Base-by-base conservation (phyloP, 2,329 filamentous ascomycete genomes). In the Monilinia polystroma region DNA sequence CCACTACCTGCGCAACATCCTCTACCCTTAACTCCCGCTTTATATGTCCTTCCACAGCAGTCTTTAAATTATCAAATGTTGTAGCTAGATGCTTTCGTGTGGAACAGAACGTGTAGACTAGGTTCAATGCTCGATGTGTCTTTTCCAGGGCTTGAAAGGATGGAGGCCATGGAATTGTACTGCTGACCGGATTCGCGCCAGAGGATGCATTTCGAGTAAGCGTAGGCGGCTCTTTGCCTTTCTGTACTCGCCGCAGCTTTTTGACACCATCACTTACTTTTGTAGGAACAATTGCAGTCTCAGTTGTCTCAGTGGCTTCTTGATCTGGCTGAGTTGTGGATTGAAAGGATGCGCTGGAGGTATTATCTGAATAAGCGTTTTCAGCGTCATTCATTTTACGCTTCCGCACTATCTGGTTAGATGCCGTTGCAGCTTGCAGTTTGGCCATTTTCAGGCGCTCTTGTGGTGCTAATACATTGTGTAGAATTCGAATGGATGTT, bases 81-180 rank as follows among this genome's bases (percentile, higher is more conserved):
- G 95, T 98, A 0, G 91, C 88, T 38, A 98, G 84, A 73, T 98
- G 91, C 76, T 96, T 97, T 56, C 95, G 88, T 1, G 94, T 94
- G 76, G 89, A 95, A 80, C 92, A 96, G 76, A 99, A 98, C 0
- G 95, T 98, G 73, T 92, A 97, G 0, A 98, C 92, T 1, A 98
- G 80, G 73, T 97, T 99, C 68, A 99, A 80, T 1, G 95, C 94
- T 68, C 88, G 86, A 76, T 98, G 91, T 0, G 89, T 90, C 76
- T 89, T 88, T 35, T 90, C 87, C 11, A 98, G 83, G 53, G 82
- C 81, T 66, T 86, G 89, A 77, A 98, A 91, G 56, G 84, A 81
- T 1, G 86, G 83, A 0, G 93, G 93, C 93, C 94, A 97, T 53
- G 74, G 71, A 14, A 76, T 66, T 14, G 67, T 56, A 52, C 68